Base-by-base conservation (phyloP, 1,139 yeast species). In the Hyphopichia wangnamkhiaoensis region DNA sequence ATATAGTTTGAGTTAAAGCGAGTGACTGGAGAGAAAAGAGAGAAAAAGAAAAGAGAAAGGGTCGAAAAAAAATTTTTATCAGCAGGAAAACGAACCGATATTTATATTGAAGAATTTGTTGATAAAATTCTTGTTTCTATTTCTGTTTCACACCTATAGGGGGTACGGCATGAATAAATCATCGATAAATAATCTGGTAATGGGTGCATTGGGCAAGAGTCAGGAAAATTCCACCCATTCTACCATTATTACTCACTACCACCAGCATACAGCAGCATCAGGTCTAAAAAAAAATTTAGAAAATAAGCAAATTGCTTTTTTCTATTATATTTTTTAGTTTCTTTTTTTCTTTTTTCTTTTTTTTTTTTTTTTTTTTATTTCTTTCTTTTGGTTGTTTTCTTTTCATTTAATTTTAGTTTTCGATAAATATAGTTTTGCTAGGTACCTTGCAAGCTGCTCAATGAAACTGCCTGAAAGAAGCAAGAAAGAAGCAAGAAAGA, bases 21-120 rank as follows among this genome's bases (percentile, higher is more conserved):
- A 56, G 57, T 56, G 61, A 50, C 53, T 37, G 37, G 31, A 33
- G 39, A 36, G 27, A 38, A 38, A 34, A 37, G 35, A 39, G 17
- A 41, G 43, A 41, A 42, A 42, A 25, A 39, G 31, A 35, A 34
- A 34, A 26, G 33, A 25, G 35, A 32, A 36, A 31, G 29, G 29
- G 9, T 10, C 19, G 42, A 27, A 35, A 33, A 28, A 28, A 10
- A 25, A 4, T 32, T 14, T 19, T 12, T 8, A 31, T 8, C 13
- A 4, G 20, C 16, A 16, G 30, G 28, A 20, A 23, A 35, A 31
- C 33, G 13, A 9, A 6, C n/a, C 5, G 29, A 33, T 16, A 24
- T 12, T 21, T 21, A 16, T 16, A 31, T 19, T 37, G 12, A 12
- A 23, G 12, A 27, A 8, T 27, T 27, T 7, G 24, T 21, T 21